A percentile compares a stretch with the other conserved stretches of the same genome.
Evolutionary conservation across 2,329 filamentous ascomycete species (phyloP).

Genomic region (Gnomoniopsis sp.): DNA sequence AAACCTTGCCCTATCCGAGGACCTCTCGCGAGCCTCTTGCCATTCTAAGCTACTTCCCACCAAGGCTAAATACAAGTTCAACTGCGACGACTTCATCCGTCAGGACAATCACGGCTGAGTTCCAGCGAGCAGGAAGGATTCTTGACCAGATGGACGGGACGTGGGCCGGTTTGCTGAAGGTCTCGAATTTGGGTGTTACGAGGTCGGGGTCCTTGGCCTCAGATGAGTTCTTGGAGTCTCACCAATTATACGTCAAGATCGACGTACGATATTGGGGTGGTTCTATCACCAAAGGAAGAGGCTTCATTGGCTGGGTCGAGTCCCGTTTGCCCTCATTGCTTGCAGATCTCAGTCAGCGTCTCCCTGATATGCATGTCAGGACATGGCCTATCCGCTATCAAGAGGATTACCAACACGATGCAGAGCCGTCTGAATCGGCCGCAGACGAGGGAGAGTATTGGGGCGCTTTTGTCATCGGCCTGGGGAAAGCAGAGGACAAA

Average conservation of each 20-base stretch:
- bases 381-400: constrained; percentile 64
- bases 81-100: constrained; percentile 52
- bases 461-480: constrained; percentile 60
- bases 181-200: neutral
- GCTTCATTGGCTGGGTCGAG: constrained; percentile 62
- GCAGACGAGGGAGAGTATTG: constrained; percentile 45
- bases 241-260: constrained; percentile 56
- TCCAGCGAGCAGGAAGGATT: constrained; percentile 39
- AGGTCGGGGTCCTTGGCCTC: constrained; percentile 26
- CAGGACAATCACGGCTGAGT: constrained; percentile 47
- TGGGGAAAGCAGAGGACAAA: constrained; percentile 35
- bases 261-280: constrained; percentile 64
- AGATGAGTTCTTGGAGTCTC: constrained; percentile 46
- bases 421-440: constrained; percentile 22
- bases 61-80: constrained; percentile 57
- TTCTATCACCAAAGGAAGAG: constrained; percentile 49
- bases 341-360: constrained; percentile 52
- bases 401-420: constrained; percentile 25
- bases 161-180: neutral
- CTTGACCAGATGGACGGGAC: neutral
- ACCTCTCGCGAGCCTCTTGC: constrained; percentile 58
- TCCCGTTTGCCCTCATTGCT: constrained; percentile 56
- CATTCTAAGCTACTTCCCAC: constrained; percentile 60
- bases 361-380: constrained; percentile 49
- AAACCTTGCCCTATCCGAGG: constrained; percentile 46